Conservation (phyloP, 169 alveolate species). For the Perkinsus chesapeaki region DNA sequence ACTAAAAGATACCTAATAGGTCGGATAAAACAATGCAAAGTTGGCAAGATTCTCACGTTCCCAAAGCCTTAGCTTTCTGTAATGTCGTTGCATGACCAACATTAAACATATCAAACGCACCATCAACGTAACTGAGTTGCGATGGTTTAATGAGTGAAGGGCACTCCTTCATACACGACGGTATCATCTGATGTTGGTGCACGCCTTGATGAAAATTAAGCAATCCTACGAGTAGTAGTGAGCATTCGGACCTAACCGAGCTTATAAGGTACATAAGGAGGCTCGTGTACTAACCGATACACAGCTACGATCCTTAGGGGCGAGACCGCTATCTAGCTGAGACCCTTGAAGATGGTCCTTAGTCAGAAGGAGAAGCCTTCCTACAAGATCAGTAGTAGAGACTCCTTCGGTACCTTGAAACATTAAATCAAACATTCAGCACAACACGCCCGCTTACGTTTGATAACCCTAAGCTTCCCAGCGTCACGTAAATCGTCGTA, state of each 20-base stretch:
- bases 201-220: conserved; percentile 30
- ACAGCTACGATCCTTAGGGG: background rate
- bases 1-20: conserved; percentile 36
- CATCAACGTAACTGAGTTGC: conserved; percentile 48
- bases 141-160: background rate
- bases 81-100: conserved; percentile 47
- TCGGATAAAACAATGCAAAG: background rate
- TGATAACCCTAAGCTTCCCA: conserved; percentile 53
- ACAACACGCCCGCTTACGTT: conserved; percentile 28
- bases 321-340: background rate
- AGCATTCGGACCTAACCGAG: conserved; percentile 17
- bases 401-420: conserved; percentile 43
- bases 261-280: background rate
- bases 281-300: background rate
- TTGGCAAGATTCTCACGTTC: conserved; percentile 28
- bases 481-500: conserved; percentile 41
- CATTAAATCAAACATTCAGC: no score
- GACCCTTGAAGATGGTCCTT: conserved; percentile 19
- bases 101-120: conserved; percentile 56
- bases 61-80: conserved; percentile 53
- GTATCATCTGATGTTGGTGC: background rate
- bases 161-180: background rate
- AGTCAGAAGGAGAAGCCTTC: conserved; percentile 59
- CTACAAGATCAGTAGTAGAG: conserved; percentile 64
- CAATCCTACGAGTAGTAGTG: conserved; percentile 57